Evolutionary conservation across 495 filamentous ascomycete genomes (phyloP).

Genomic region (Patellaria atrata): DNA sequence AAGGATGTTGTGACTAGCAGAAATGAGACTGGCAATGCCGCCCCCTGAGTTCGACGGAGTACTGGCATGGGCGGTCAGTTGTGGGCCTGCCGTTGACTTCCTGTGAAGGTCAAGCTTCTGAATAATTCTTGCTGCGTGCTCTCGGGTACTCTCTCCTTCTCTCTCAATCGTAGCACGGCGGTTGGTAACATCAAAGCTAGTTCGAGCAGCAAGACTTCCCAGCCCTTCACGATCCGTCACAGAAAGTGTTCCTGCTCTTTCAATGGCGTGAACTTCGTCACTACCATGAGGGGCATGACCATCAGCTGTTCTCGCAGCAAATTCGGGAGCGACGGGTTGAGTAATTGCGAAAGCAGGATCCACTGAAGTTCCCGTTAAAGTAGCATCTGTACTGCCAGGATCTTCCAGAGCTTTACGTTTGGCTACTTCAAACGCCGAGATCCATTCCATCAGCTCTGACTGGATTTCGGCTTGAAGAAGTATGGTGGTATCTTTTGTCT

Average conservation of each 20-base stretch:
- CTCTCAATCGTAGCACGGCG: conserved; percentile 37
- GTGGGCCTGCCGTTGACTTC: conserved; percentile 44
- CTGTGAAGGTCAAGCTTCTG: conserved; percentile 85
- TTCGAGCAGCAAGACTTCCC: conserved; percentile 34
- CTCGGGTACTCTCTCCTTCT: conserved; percentile 47
- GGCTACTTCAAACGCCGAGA: conserved; percentile 78
- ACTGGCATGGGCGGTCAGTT: conserved; percentile 17
- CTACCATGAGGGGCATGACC: conserved; percentile 43
- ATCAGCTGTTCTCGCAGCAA: conserved; percentile 63
- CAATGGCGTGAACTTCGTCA: conserved; percentile 39
- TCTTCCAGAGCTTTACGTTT: conserved; percentile 85
- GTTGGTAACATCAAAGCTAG: conserved; percentile 55
- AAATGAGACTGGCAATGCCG: conserved; percentile 78
- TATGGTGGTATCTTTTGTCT: conserved; percentile 87
- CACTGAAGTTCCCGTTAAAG: conserved; percentile 38
- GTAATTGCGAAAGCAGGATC: conserved; percentile 91
- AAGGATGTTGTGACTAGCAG: conserved; percentile 67
- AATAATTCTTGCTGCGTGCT: conserved; percentile 76
- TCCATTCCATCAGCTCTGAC: conserved; percentile 76
- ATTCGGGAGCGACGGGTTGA: conserved; percentile 73
- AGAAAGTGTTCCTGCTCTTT: conserved; percentile 51
- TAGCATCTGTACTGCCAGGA: conserved; percentile 45
- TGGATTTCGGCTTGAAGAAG: conserved; percentile 90
- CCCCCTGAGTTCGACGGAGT: conserved; percentile 33
- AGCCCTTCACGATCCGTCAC: conserved; percentile 46